A percentile compares a stretch with the other conserved stretches of the same genome.
phyloP scores from a whole-genome alignment of 306 rosid species.

The Lathyrus oleraceus region DNA sequence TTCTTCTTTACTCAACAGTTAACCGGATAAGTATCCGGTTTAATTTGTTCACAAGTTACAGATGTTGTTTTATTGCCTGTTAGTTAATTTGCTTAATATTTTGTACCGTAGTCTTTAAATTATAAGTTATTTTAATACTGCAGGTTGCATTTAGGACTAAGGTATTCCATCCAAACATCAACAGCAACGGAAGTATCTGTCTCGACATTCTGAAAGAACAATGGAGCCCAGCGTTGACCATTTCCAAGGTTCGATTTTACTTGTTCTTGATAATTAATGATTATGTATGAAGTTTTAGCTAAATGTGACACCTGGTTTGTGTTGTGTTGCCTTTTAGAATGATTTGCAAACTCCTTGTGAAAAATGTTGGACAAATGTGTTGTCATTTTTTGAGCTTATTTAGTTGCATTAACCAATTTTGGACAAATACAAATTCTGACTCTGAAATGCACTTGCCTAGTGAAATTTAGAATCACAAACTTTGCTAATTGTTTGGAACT shows the following conservation, averaged over 20 bases:
- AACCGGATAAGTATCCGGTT: neutral
- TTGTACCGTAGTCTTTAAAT: neutral
- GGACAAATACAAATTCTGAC: neutral
- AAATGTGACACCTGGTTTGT: too few relatives aligned
- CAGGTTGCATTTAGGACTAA: slow-evolving; percentile 93
- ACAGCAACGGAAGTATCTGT: slow-evolving; percentile 86
- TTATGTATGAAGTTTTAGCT: neutral
- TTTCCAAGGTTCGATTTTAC: slow-evolving; percentile 67
- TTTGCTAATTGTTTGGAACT: slow-evolving; percentile 7
- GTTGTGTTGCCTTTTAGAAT: too few relatives aligned
- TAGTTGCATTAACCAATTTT: neutral
- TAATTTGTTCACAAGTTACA: neutral
- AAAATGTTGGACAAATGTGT: neutral
- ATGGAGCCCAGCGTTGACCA: slow-evolving; percentile 88
- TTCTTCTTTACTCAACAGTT: too few relatives aligned
- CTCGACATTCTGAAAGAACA: slow-evolving; percentile 90
- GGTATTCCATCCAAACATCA: slow-evolving; percentile 95
- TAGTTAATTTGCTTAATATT: slow-evolving; percentile 1
- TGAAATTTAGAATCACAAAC: neutral
- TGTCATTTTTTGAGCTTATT: neutral
- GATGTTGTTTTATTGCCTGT: neutral
- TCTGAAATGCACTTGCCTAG: neutral
- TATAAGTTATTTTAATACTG: slow-evolving; percentile 10
- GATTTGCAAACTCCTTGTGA: too few relatives aligned
- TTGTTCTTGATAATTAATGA: neutral